phyloP scores from a whole-genome alignment of 2,329 filamentous ascomycete species.

The Biscogniauxia marginata region DNA sequence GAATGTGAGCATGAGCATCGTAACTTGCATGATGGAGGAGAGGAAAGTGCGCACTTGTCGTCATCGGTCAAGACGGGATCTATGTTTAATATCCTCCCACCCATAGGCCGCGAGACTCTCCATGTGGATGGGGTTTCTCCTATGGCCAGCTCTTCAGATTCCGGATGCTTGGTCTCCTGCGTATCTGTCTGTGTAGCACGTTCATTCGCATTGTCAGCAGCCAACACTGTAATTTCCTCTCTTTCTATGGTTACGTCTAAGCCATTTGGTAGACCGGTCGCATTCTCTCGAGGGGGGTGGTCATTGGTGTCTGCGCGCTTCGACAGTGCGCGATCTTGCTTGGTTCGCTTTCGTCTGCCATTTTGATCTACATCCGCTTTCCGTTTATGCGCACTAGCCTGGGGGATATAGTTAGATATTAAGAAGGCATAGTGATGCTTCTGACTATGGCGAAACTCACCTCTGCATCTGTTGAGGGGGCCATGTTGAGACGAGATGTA shows the following conservation, averaged over 20 bases:
- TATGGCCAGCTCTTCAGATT: background rate
- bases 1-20: slow-evolving; percentile 26
- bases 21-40: background rate
- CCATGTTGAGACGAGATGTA: slow-evolving; percentile 23
- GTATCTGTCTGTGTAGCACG: slow-evolving; percentile 14
- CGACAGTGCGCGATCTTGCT: slow-evolving; percentile 27
- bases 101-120: slow-evolving; percentile 63
- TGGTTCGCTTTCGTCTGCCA: slow-evolving; percentile 42
- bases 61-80: slow-evolving; percentile 62
- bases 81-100: slow-evolving; percentile 63
- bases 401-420: slow-evolving; percentile 10
- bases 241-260: background rate
- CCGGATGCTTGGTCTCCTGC: background rate
- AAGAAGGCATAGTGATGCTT: background rate
- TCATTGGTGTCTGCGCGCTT: slow-evolving; percentile 15
- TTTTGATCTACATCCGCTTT: slow-evolving; percentile 46
- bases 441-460: slow-evolving; percentile 16
- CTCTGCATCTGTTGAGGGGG: slow-evolving; percentile 22
- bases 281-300: slow-evolving; percentile 3
- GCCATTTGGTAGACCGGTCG: slow-evolving; percentile 13
- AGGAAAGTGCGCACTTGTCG: slow-evolving; percentile 51
- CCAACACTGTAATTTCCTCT: slow-evolving; percentile 1
- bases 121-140: slow-evolving; percentile 37
- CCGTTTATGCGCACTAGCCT: slow-evolving; percentile 44
- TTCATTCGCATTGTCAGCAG: slow-evolving; percentile 7